These are phyloP conservation scores for Tetrahymena elliotti DNA, from an alignment of 73 alveolate species.

Conservation along the genomic window DNA sequence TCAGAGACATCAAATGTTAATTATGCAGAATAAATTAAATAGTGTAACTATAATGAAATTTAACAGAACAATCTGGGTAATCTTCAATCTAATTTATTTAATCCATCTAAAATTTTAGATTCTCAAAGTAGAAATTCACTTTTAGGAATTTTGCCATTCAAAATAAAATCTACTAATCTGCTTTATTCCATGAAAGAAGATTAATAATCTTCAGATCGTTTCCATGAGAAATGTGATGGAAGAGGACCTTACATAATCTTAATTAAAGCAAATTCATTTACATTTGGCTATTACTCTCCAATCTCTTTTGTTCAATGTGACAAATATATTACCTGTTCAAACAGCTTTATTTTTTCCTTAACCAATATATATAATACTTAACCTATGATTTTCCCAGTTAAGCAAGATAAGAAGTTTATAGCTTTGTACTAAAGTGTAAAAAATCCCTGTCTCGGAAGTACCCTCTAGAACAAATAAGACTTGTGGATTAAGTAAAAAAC, in stretches of 20 bases:
- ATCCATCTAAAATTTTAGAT: not conserved
- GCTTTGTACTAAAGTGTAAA: not conserved
- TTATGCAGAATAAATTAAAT: not conserved
- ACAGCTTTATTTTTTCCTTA: not conserved
- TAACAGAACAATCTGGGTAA: not conserved
- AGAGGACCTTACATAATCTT: not conserved
- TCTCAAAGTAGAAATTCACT: not conserved
- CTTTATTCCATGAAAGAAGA: not conserved
- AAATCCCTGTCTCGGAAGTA: not conserved
- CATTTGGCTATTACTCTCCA: not conserved
- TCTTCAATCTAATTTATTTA: not conserved
- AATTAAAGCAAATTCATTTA: not conserved
- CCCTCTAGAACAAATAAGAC: not conserved
- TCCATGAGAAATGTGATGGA: not conserved
- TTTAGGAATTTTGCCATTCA: not conserved
- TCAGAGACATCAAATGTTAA: not conserved
- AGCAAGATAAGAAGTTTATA: not conserved
- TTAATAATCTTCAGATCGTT: not conserved
- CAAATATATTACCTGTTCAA: not conserved
- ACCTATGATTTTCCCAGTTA: not conserved
- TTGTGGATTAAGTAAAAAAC: not conserved
- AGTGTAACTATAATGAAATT: too few species aligned
- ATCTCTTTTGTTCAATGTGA: not conserved
- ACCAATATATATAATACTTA: not conserved
- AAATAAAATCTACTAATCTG: not conserved